Evolutionary conservation across 2,329 filamentous ascomycete genomes (phyloP), one percentile per base, ranked within the genome.

Genomic region (Geosmithia morbida): DNA sequence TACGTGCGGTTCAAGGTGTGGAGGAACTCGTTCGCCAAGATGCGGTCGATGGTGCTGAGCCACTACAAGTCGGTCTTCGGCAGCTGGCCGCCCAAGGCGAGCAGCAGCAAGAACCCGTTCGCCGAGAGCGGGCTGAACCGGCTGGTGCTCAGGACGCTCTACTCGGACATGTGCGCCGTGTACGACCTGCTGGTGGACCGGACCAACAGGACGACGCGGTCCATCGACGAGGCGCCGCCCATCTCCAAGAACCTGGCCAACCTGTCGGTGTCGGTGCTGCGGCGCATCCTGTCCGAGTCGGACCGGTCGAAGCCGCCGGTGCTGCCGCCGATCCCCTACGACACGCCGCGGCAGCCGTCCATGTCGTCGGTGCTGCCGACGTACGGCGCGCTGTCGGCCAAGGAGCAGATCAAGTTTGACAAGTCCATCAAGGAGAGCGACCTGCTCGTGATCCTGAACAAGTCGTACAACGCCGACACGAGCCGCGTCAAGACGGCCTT

Each of bases 121-220:
- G 82, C 85, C 26, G 87, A 89, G 55, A 85, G 80, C 54, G 90
- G 90, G 0, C 72, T 97, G 19, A 96, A 96, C 62, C 77, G 92
- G 20, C 66, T 87, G 43, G 86, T 95, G 6, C 69, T 96, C 41
- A 79, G 80, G 58, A 81, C 86, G 42, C 67, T 97, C 8, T 97
- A 96, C 64, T 75, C 79, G 22, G 90, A 98, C 60, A 78, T 96
- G 57, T 86, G 85, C 54, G 78, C 81, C 40, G 69, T 97, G 16
- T 97, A 97, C 63, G 89, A 97, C 58, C 70, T 95, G 49, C 67
- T 95, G 14, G 92, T 87, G 5, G 87, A 97, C 61, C 81, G 88
- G 20, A 76, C 75, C 22, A 75, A 79, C 33, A 63, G 94, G 29
- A 96, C 90, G 0, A 86, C 85, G 2, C 79, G 90, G 49, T 82